Conservation (phyloP, 805 yeast species). For the Scheffersomyces lignosus region DNA sequence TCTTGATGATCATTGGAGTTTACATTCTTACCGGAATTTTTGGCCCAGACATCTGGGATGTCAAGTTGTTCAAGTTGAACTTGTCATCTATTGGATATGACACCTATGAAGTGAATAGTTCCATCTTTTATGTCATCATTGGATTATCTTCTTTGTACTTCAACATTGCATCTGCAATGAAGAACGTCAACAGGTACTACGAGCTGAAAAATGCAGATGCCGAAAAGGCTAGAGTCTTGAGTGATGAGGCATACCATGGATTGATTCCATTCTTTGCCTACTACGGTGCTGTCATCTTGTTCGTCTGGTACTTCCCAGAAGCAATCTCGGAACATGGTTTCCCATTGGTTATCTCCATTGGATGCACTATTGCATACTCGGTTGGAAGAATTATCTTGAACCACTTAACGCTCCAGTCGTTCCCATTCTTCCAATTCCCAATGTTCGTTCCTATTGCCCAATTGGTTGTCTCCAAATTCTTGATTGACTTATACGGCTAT, state of each 20-base stretch:
- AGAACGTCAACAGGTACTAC: conserved; percentile 54
- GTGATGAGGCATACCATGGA: conserved; percentile 49
- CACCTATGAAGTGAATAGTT: conserved; percentile 36
- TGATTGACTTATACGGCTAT: conserved; percentile 37
- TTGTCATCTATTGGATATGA: conserved; percentile 32
- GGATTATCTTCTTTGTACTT: conserved; percentile 58
- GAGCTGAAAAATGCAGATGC: conserved; percentile 21
- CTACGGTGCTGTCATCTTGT: conserved; percentile 46
- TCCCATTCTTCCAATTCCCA: conserved; percentile 74
- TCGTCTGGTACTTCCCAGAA: conserved; percentile 53
- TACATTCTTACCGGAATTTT: conserved; percentile 62
- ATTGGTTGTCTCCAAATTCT: conserved; percentile 32
- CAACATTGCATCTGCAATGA: conserved; percentile 68
- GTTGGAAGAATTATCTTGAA: conserved; percentile 92
- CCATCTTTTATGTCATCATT: conserved; percentile 45
- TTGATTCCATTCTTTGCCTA: conserved; percentile 67
- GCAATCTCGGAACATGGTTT: conserved; percentile 45
- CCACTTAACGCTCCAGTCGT: conserved; percentile 76
- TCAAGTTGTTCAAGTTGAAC: conserved; percentile 40
- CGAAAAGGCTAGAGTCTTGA: conserved; percentile 31
- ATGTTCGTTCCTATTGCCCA: conserved; percentile 63
- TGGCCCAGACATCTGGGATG: conserved; percentile 72
- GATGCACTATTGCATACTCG: conserved; percentile 72
- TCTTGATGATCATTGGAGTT: conserved; percentile 56
- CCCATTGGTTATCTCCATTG: conserved; percentile 69